Base-by-base conservation (phyloP, 371 early-diverging fungal genomes). In the Mortierella sp. region DNA sequence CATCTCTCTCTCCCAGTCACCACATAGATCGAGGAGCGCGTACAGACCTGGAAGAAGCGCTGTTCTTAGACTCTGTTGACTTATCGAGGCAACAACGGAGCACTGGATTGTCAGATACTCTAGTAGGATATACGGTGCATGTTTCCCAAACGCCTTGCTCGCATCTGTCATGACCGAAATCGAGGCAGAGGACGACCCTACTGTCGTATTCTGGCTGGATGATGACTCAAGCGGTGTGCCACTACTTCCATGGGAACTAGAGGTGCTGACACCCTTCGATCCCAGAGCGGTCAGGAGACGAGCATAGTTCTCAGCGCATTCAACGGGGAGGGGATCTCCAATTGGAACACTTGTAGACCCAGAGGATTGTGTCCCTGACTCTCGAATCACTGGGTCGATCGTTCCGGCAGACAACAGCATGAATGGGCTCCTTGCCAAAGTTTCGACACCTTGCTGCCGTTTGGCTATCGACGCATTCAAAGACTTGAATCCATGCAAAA, bases 11-110 rank as follows among this genome's bases (percentile, higher is more conserved):
- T 91, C 92, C 67, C 79, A 78, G 14, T 90, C 90, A 10, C 81
- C 81, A 63, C 91, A 90, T 67, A 92, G 60, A 73, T 91, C 91
- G 71, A 94, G 62, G 27, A 94, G 62, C 19, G 89, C 82, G 67
- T 88, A 92, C 21, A 91, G 60, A 1, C 90, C 92, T 17, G 85
- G 85, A 54, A 82, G 58, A 40, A 94, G 69, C 0, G 85, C 82
- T 6, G 81, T 79, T 56, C 84, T 85, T n/a, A 85, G 81, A 14
- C 67, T 69, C 1, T 83, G 81, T 29, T 72, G 64, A 1, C 83
- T 68, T 19, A 86, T 81, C 22, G 88, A 86, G 60, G 88, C 85
- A 7, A 80, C 79, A 6, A 83, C 60, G 21, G 89, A 84, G 4
- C 85, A 80, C 63, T 91, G 92, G 28, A 92, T 86, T 17, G 81